Base-by-base conservation (phyloP, 495 filamentous ascomycete genomes). In the Amniculicola lignicola region DNA sequence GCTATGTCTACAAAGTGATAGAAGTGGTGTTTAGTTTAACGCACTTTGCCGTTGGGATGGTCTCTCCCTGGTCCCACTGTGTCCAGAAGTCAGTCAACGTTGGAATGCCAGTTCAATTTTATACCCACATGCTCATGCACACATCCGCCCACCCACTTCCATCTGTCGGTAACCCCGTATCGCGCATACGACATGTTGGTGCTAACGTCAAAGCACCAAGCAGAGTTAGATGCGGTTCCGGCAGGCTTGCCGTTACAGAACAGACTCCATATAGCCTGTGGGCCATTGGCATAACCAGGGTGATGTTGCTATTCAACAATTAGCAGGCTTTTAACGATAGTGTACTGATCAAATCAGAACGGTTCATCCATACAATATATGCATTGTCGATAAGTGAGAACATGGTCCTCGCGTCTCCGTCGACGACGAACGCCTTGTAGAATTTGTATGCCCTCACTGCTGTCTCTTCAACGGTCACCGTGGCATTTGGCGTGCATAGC, bases 361-460 rank as follows among this genome's bases (percentile, higher is more conserved):
- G 12, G n/a, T n/a, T n/a, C n/a, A n/a, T n/a, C 7, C 41, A 21
- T 47, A 56, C 52, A 25, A 47, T 56, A 27, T 56, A 56, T 1
- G 42, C 16, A 18, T 48, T 56, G 15, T 56, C 52, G 12, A 56
- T 56, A 6, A 56, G 52, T 5, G 52, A 56, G 41, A 56, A 56
- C 52, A 56, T 56, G 3, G 52, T 56, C 28, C 36, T 38, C n/a
- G 52, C 52, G 19, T 56, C 52, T 40, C 52, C 52, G 21, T 56
- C 52, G 15, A 56, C 15, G 22, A 56, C 52, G 24, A 56, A 56
- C n/a, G 52, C 41, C 29, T 56, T 56, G 41, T 56, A 56, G 33
- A 56, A 56, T 14, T 48, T 56, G 42, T 56, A 56, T 23, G 52
- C 52, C 14, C 52, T 21, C 22, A 38, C 11, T 19, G 52, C 52